Base-by-base conservation (phyloP, 257 asterid species). In the Echites panduratus region DNA sequence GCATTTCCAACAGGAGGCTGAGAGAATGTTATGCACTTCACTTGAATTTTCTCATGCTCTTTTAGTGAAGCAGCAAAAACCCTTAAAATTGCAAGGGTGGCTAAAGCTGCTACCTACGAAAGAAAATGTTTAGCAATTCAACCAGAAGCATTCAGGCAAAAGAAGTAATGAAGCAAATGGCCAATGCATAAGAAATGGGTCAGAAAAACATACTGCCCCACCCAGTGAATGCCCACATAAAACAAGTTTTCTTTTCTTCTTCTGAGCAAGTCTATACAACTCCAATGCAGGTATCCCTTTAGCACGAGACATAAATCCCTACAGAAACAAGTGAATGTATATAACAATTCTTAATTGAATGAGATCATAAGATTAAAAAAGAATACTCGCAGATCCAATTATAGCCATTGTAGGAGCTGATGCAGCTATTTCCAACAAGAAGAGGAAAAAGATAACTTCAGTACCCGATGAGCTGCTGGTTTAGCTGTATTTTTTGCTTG, bases 1-100 rank as follows among this genome's bases (percentile, higher is more conserved):
- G 97, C 96, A 85, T 95, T 95, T 85, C 99, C 99, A 45, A 95
- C 98, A 66, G 99, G 99, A 73, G 99, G 99, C 90, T 95, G 99
- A 76, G 99, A 95, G 82, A 95, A 95, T 58, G 99, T 95, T 75
- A 95, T 87, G 76, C 99, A 95, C 83, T 91, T 92, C 81, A 95
- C 97, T 78, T 86, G 95, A 84, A 95, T 83, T 79, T 87, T 90
- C 74, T 95, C 98, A 74, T 84, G 76, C 74, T 92, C 98, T 85
- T 87, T 92, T 48, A 93, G 85, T 70, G 99, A 79, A 85, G 84
- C 83, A 73, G 95, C 87, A 47, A 95, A 76, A 65, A 95, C 95
- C 85, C 99, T 89, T 83, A 95, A 74, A 83, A 95, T 95, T 5
- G 99, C 97, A 76, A 92, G 96, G 45, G 98, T 91, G 69, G 98